phyloP scores from a whole-genome alignment of 225 moss, liverwort and hornwort species.

The Polytrichum formosum region DNA sequence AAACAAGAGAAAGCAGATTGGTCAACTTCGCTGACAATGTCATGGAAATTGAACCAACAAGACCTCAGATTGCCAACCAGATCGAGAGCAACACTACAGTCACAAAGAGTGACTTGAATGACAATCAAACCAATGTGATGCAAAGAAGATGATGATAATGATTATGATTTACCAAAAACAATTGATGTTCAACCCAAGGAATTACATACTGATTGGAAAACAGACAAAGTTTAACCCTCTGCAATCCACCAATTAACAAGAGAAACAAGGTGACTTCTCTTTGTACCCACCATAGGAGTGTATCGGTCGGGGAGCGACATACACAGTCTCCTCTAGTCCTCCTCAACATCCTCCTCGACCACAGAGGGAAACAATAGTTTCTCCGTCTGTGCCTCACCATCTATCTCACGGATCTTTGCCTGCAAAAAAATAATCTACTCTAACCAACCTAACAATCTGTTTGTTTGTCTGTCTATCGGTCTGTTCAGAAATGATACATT shows the following conservation, averaged over 20 bases:
- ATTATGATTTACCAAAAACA: too few species aligned
- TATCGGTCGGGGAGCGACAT: background rate
- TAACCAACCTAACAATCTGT: background rate
- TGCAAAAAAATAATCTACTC: background rate
- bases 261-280: constrained; percentile 8
- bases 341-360: background rate
- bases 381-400: constrained; percentile 1
- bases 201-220: background rate
- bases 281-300: constrained; percentile 1
- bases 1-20: background rate
- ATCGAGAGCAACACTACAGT: too few species aligned
- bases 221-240: background rate
- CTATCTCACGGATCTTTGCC: background rate
- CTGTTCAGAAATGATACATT: too few species aligned
- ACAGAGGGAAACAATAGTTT: constrained; percentile 3
- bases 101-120: too few species aligned
- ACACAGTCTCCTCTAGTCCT: background rate
- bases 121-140: too few species aligned
- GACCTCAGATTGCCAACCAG: too few species aligned
- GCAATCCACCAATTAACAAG: constrained; percentile 3
- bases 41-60: too few species aligned
- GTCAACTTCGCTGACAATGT: too few species aligned
- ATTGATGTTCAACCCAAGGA: too few species aligned
- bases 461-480: too few species aligned
- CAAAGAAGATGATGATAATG: too few species aligned